These are phyloP conservation scores for Aegilops bicornis DNA, from an alignment of 176 grass and related monocot genomes.

Conservation along the genomic window DNA sequence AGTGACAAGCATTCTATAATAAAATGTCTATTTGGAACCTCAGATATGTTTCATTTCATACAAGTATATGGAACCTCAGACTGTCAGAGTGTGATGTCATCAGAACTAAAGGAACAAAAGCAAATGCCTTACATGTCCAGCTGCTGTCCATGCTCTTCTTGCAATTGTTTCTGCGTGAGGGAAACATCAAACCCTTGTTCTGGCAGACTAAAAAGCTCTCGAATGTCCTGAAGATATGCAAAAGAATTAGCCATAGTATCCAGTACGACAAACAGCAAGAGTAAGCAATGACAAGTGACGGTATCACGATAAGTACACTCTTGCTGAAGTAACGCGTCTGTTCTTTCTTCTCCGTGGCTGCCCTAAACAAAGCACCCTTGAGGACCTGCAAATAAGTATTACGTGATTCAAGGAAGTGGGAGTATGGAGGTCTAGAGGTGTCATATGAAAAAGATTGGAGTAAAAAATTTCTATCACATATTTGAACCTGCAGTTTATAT, in stretches of 20 bases:
- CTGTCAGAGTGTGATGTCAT: not conserved
- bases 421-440: not conserved
- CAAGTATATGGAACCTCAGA: not conserved
- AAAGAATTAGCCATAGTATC: slow-evolving; percentile 16
- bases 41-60: too few relatives aligned
- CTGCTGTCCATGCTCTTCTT: slow-evolving; percentile 85
- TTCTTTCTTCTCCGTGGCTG: slow-evolving; percentile 90
- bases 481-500: slow-evolving; percentile 87
- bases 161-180: slow-evolving; percentile 67
- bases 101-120: slow-evolving; percentile 2
- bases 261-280: slow-evolving; percentile 12
- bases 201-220: slow-evolving; percentile 81
- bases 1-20: too few relatives aligned
- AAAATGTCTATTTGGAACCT: too few relatives aligned
- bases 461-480: not conserved
- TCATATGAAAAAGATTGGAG: not conserved
- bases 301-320: slow-evolving; percentile 50
- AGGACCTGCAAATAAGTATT: slow-evolving; percentile 54
- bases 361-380: slow-evolving; percentile 86
- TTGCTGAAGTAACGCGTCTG: slow-evolving; percentile 92
- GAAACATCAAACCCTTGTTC: slow-evolving; percentile 93
- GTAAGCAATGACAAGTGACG: slow-evolving; percentile 6
- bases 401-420: not conserved
- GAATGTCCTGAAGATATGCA: slow-evolving; percentile 60
- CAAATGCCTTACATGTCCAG: slow-evolving; percentile 47